Percentiles rank a stretch among this genome's conserved stretches.
Conservation (phyloP, 2,329 filamentous ascomycete genomes). For the Neocatenulostroma microsporum region DNA sequence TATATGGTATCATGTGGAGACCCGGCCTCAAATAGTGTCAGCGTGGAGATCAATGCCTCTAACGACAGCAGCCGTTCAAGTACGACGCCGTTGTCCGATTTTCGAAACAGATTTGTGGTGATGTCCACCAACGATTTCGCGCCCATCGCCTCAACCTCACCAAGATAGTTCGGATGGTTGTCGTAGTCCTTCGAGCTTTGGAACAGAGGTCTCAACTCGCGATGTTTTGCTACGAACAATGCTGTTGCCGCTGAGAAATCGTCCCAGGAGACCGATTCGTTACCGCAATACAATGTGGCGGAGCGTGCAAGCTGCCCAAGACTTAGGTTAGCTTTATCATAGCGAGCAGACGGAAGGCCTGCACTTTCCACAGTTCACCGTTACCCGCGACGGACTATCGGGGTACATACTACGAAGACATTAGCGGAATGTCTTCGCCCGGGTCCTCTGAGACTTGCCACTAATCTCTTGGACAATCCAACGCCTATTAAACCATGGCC, state of each 20-base stretch:
- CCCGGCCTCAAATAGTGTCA: constrained; percentile 12
- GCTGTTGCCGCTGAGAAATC: constrained; percentile 13
- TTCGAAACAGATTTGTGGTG: constrained; percentile 19
- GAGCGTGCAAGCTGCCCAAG: constrained; percentile 14
- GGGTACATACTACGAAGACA: too few relatives aligned
- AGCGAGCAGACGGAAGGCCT: too few relatives aligned
- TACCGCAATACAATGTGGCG: constrained; percentile 17
- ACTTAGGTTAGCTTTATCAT: too few relatives aligned
- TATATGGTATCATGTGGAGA: constrained; percentile 11
- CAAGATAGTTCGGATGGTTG: constrained; percentile 13
- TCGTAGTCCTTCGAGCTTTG: constrained; percentile 6
- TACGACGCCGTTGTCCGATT: constrained; percentile 14
- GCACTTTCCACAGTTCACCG: too few relatives aligned
- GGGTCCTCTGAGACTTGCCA: too few relatives aligned
- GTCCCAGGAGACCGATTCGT: constrained; percentile 11
- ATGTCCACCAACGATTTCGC: constrained; percentile 17
- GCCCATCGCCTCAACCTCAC: constrained; percentile 16
- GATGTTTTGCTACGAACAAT: constrained; percentile 7
- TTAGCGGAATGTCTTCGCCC: too few relatives aligned
- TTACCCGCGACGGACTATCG: too few relatives aligned
- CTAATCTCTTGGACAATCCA: constrained; percentile 11
- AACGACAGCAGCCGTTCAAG: constrained; percentile 18
- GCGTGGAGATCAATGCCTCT: constrained; percentile 18
- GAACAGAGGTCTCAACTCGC: constrained; percentile 10
- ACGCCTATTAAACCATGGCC: constrained; percentile 14